A percentile compares a stretch with the other conserved stretches of the same genome.
Evolutionary conservation across 2,329 filamentous ascomycete species (phyloP).

Genomic region (Blastomyces silverae): DNA sequence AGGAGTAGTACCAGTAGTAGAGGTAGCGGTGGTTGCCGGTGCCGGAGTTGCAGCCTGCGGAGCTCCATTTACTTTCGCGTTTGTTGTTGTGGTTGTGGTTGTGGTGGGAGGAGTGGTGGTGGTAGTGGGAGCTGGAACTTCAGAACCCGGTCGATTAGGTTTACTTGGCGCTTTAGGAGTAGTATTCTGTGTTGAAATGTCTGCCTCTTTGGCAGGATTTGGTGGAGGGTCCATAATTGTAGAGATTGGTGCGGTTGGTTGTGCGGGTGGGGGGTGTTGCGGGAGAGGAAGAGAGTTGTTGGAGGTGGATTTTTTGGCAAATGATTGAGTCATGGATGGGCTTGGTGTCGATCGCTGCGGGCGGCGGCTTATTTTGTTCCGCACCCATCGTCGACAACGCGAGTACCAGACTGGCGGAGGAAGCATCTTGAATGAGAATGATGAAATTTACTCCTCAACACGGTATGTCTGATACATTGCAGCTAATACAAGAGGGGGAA

Average conservation of each 20-base stretch:
- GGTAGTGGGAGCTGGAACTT: conserved; percentile 3
- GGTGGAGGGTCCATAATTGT: conserved; percentile 15
- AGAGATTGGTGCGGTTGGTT: neutral
- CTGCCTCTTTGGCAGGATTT: conserved; percentile 3
- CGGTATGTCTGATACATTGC: neutral
- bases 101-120: conserved; percentile 5
- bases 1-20: conserved; percentile 17
- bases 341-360: neutral
- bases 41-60: conserved; percentile 16
- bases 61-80: conserved; percentile 7
- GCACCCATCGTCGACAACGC: conserved; percentile 1
- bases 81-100: conserved; percentile 8
- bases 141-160: conserved; percentile 11
- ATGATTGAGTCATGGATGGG: conserved; percentile 15
- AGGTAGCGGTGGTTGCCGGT: conserved; percentile 8
- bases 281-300: neutral
- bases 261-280: neutral
- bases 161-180: conserved; percentile 8
- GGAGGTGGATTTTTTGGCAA: neutral
- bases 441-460: neutral
- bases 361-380: neutral
- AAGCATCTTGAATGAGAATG: neutral
- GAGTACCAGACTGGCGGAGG: neutral
- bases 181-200: neutral
- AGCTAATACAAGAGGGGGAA: neutral